Base-by-base conservation (phyloP, 2,329 filamentous ascomycete species). In the Talaromyces rugulosus region DNA sequence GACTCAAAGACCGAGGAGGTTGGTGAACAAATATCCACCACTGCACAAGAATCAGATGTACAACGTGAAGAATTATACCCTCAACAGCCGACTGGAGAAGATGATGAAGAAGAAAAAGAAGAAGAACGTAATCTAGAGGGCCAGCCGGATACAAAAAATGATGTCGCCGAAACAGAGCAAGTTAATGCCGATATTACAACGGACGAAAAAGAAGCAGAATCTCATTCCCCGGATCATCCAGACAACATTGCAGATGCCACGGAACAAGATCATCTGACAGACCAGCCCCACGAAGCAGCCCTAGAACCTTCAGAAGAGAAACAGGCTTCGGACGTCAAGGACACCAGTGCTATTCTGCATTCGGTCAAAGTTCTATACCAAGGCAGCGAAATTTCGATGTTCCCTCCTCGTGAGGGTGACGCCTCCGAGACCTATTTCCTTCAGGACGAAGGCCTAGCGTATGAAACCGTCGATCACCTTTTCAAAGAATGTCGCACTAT, bases 341-440 rank as follows among this genome's bases (percentile, higher is more conserved):
- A 53, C 16, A 53, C 12, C 16, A 33, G 28, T 28, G 12, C 12
- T 53, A 31, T 30, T 31, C 50, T 79, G 14, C 74, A 83, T 70
- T 78, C 81, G 54, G 78, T 86, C 18, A 79, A 80, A 47, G 78
- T 88, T 18, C 69, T 80, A n/a, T 88, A 86, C 68, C 78, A 82
- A 63, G 81, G 80, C 14, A 77, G 76, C 56, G 81, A 85, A 60
- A 85, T 87, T 64, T 83, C 81, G 14, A 72, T 88, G 7, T 88
- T 88, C 67, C 83, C 84, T 40, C 84, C 83, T 3, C 75, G 76
- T 27, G 79, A 81, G 63, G 78, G 80, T 61, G 81, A 84, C 60
- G 78, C 81, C 33, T 80, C 83, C 6, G 80, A 84, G 64, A 80
- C 79, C 0, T 87, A 80, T 64, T 83, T 88, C 51, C 75, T 88